These are phyloP conservation scores for Lablab purpureus DNA, from an alignment of 306 rosid species.

Conservation along the genomic window DNA sequence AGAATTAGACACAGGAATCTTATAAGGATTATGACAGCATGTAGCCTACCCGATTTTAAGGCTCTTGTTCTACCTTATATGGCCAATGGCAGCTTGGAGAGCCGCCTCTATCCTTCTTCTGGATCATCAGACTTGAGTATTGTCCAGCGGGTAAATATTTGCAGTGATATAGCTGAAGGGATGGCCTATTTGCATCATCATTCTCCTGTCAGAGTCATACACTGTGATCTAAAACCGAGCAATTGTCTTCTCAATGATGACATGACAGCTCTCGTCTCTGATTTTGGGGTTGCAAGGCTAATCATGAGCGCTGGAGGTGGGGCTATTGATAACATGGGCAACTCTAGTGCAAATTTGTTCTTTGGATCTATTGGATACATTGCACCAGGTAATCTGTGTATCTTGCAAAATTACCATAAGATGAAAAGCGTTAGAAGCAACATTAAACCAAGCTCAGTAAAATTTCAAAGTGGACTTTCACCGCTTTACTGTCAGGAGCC, in stretches of 20 bases:
- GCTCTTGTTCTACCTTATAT: constrained; percentile 79
- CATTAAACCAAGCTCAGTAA: background rate
- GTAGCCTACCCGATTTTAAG: constrained; percentile 79
- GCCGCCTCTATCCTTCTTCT: constrained; percentile 60
- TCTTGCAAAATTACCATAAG: background rate
- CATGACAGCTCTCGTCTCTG: constrained; percentile 82
- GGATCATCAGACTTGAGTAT: constrained; percentile 66
- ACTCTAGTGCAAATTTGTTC: constrained; percentile 63
- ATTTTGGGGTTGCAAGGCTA: constrained; percentile 74
- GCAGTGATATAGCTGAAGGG: constrained; percentile 83
- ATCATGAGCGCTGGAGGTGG: constrained; percentile 59
- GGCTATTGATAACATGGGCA: constrained; percentile 63
- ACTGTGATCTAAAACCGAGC: constrained; percentile 79
- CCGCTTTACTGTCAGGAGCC: background rate
- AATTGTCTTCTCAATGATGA: constrained; percentile 77
- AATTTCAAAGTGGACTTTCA: background rate
- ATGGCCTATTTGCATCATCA: constrained; percentile 86
- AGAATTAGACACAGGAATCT: constrained; percentile 79
- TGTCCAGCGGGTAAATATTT: constrained; percentile 70
- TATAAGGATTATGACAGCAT: constrained; percentile 77
- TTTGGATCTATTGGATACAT: constrained; percentile 77
- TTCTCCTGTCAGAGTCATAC: constrained; percentile 74
- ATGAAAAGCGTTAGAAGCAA: background rate
- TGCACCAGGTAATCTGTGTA: constrained; percentile 65
- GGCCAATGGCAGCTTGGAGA: constrained; percentile 81